Base-by-base conservation (phyloP, 192 early-diverging fungal species). In the Coemansia sp. region DNA sequence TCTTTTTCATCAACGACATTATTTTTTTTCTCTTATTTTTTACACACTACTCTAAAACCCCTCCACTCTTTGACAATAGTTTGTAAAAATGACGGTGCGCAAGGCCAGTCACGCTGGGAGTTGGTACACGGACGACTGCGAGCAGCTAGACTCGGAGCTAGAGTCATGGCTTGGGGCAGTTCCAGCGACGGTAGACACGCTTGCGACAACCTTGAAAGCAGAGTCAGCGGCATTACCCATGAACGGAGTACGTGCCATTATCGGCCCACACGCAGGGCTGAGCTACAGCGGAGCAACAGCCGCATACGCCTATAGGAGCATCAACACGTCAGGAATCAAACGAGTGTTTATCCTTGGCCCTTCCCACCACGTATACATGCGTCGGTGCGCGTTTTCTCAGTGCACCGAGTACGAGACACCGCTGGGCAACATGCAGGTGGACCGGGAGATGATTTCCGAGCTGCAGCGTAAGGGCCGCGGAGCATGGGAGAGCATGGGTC, bases 301-400 rank as follows among this genome's bases (percentile, higher is more conserved):
- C 0, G 97, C 95, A 2, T 94, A 88, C 73, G 95, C 93, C 6
- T 99, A 96, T 79, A 86, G 87, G 64, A 88, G 88, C 61, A 84
- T 97, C 39, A 87, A 93, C 58, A 65, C 79, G 3, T 70, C 52
- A 3, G 58, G 47, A 3, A 24, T 86, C 76, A 89, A 92, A 69
- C 91, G 94, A 7, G 90, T 99, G 8, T 97, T 98, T 76, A 85
- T 99, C 6, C 87, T 97, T 5, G 97, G 96, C 1, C 97, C 97
- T 1, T 95, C 94, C 3, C 97, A 99, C 81, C 93, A 97, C 65
- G 83, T 89, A 43, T 94, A 94, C 52, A 70, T 99, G 34, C 73
- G 89, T 44, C 87, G 87, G 9, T 97, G 95, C 64, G 95, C 94
- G 2, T 68, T 99, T 29, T 89, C 94, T 1, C 63, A 68, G 50